Percentiles rank a stretch among this genome's conserved stretches.
phyloP scores from a whole-genome alignment of 2,329 filamentous ascomycete species.

The Domatiomyces globalis region DNA sequence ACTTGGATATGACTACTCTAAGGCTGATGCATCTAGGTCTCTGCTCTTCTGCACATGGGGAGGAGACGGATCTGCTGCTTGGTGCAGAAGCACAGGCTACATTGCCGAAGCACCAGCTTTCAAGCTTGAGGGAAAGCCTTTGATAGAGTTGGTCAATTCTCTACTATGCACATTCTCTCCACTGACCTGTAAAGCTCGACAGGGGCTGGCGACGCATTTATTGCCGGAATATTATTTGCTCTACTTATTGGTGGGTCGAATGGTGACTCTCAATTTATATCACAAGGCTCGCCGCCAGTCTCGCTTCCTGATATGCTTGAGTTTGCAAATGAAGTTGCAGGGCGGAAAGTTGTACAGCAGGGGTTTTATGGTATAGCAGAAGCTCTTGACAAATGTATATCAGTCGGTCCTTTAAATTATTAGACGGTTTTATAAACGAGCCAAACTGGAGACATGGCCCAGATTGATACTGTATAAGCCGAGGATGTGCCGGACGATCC shows the following conservation, averaged over 20 bases:
- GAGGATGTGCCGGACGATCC: too few species aligned
- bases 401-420: background rate
- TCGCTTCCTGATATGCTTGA: constrained; percentile 29
- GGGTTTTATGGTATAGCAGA: constrained; percentile 36
- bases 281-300: background rate
- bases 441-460: too few species aligned
- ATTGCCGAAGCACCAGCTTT: constrained; percentile 29
- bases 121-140: constrained; percentile 3
- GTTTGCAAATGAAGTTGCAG: constrained; percentile 54
- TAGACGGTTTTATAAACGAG: too few species aligned
- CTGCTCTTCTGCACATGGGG: constrained; percentile 48
- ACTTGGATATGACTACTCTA: background rate
- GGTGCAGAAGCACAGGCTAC: constrained; percentile 23
- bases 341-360: constrained; percentile 52
- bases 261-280: background rate
- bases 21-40: constrained; percentile 22
- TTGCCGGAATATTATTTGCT: constrained; percentile 52
- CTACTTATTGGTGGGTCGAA: constrained; percentile 30
- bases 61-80: constrained; percentile 36
- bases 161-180: background rate
- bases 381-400: constrained; percentile 1
- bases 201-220: constrained; percentile 63
- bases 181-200: constrained; percentile 31
- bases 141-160: background rate
- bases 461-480: too few species aligned